phyloP scores from a whole-genome alignment of 148 eudicot genomes.

The Camellia lanceoleosa region DNA sequence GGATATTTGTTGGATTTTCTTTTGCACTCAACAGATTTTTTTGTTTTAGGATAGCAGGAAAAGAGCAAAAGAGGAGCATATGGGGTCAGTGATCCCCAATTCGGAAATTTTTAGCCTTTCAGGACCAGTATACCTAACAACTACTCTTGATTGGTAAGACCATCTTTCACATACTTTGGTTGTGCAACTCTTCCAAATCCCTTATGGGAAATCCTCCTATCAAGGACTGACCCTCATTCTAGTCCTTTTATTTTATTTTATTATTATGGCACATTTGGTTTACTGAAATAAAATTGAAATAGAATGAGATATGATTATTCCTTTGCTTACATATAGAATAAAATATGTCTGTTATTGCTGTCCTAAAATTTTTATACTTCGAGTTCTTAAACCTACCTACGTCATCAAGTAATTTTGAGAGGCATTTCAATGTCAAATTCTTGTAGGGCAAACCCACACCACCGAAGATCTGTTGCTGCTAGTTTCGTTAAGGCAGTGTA shows the following conservation, averaged over 20 bases:
- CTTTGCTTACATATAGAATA: background rate
- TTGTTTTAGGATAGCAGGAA: conserved; percentile 13
- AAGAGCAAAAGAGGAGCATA: conserved; percentile 14
- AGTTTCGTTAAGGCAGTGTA: conserved; percentile 80
- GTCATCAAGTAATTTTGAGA: background rate
- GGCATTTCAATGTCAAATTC: background rate
- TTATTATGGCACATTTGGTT: too few species aligned
- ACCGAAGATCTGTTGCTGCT: conserved; percentile 62
- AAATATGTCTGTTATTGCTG: background rate
- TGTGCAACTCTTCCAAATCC: background rate
- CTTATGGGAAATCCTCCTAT: background rate
- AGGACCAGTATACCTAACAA: conserved; percentile 40
- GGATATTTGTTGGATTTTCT: background rate
- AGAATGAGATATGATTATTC: background rate
- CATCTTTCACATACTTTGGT: background rate
- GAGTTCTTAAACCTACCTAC: background rate
- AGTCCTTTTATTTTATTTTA: too few species aligned
- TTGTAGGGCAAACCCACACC: conserved; percentile 45
- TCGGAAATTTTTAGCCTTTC: conserved; percentile 37
- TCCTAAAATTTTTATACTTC: background rate
- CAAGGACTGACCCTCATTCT: too few species aligned
- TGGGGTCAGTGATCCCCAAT: conserved; percentile 19
- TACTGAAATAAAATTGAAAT: background rate
- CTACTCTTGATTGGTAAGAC: conserved; percentile 47
- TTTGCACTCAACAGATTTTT: conserved; percentile 9